Conservation (phyloP, 2,329 filamentous ascomycete genomes). For the Capronia coronata region DNA sequence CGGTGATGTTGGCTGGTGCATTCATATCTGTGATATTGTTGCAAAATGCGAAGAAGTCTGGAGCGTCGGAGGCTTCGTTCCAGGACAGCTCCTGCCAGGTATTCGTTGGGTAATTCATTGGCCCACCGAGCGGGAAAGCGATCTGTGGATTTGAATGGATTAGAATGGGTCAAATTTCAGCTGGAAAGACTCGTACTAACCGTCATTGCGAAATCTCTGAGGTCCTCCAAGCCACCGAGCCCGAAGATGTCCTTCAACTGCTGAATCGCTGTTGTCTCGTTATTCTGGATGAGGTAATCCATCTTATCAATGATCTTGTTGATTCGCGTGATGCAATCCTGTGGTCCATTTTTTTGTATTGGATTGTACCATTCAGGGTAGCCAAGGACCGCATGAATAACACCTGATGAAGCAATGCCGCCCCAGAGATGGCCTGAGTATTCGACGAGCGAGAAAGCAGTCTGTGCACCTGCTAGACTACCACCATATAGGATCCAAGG, state of each 20-base stretch:
- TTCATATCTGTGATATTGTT: constrained; percentile 46
- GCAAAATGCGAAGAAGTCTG: constrained; percentile 50
- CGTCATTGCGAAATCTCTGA: constrained; percentile 29
- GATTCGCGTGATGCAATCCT: constrained; percentile 46
- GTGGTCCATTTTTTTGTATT: constrained; percentile 45
- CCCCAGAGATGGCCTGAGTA: constrained; percentile 37
- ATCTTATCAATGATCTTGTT: constrained; percentile 47
- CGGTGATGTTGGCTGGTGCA: constrained; percentile 40
- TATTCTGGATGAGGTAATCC: constrained; percentile 41
- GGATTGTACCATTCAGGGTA: constrained; percentile 49
- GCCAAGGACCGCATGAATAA: constrained; percentile 37
- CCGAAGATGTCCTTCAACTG: constrained; percentile 46
- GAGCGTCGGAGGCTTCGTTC: constrained; percentile 37
- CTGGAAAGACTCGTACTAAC: constrained; percentile 14
- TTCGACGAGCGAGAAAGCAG: constrained; percentile 40
- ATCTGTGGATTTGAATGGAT: constrained; percentile 31
- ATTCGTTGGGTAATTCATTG: constrained; percentile 45
- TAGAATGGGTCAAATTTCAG: not conserved
- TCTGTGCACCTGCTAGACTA: constrained; percentile 42
- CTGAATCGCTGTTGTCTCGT: constrained; percentile 40
- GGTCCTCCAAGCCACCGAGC: constrained; percentile 40
- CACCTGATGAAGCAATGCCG: constrained; percentile 46
- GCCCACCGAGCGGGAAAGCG: constrained; percentile 43
- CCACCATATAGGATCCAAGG: constrained; percentile 45
- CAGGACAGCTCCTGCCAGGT: constrained; percentile 54